These are phyloP conservation scores for Mortierella sp. DNA, from an alignment of 371 early-diverging fungal species.

Conservation along the genomic window DNA sequence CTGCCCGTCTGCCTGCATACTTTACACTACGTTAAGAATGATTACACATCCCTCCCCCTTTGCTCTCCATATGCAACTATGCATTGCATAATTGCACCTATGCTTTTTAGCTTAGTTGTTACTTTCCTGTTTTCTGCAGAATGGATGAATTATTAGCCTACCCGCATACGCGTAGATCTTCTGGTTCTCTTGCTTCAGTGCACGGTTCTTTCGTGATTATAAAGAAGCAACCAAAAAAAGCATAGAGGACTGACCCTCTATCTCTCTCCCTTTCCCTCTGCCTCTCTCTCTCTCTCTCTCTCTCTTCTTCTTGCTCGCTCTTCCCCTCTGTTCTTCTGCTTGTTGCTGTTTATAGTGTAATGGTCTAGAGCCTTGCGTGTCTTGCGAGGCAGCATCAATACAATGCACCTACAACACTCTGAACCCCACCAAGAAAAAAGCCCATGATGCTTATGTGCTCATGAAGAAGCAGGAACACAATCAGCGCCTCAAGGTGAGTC, in stretches of 20 bases:
- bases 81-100: too few species aligned
- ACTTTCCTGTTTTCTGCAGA: too few species aligned
- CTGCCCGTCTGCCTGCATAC: too few species aligned
- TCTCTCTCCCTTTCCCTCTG: background rate
- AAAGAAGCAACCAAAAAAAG: too few species aligned
- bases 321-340: background rate
- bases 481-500: conserved; percentile 39
- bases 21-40: too few species aligned
- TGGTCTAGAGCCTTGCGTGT: conserved; percentile 49
- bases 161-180: too few species aligned
- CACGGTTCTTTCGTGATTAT: too few species aligned
- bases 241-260: background rate
- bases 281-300: background rate
- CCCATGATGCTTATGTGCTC: conserved; percentile 42
- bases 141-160: too few species aligned
- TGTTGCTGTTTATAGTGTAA: conserved; percentile 26
- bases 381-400: conserved; percentile 23
- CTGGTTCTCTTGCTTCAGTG: too few species aligned
- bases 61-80: too few species aligned
- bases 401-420: conserved; percentile 39
- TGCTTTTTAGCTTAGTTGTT: too few species aligned
- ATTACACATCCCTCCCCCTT: too few species aligned
- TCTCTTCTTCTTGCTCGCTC: background rate
- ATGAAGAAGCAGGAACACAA: conserved; percentile 31
- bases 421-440: conserved; percentile 23